phyloP scores from a whole-genome alignment of 768 basidiomycete species.

The Agrocybe chaxingu region DNA sequence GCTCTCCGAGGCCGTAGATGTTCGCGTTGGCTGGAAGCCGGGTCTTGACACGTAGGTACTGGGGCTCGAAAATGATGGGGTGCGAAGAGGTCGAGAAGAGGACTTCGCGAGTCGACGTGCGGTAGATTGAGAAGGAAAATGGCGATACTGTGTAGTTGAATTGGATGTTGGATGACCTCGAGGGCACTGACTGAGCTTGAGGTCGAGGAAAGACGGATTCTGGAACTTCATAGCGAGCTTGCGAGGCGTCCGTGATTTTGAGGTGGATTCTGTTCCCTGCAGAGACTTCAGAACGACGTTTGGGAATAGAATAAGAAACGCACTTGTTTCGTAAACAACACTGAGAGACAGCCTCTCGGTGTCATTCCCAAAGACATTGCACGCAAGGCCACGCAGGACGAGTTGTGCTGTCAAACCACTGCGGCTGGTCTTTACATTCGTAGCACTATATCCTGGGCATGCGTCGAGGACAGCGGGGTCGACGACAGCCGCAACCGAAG shows the following conservation, averaged over 20 bases:
- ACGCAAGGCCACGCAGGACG: constrained; percentile 46
- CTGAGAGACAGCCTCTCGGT: constrained; percentile 41
- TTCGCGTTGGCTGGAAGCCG: no score
- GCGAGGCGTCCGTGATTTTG: constrained; percentile 53
- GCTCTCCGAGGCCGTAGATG: no score
- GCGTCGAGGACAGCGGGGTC: constrained; percentile 44
- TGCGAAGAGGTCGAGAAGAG: constrained; percentile 75
- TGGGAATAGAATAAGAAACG: constrained; percentile 6
- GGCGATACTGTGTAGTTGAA: constrained; percentile 61
- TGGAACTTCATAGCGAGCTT: constrained; percentile 61
- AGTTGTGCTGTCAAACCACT: constrained; percentile 48
- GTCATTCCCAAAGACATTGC: constrained; percentile 61
- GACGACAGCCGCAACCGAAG: constrained; percentile 11
- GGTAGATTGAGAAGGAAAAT: constrained; percentile 58
- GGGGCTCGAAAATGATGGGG: no score
- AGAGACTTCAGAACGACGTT: background rate
- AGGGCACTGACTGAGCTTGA: constrained; percentile 18
- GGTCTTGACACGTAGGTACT: no score
- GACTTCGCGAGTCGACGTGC: constrained; percentile 45
- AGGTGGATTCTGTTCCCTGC: constrained; percentile 58
- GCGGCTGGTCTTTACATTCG: constrained; percentile 36
- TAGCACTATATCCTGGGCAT: constrained; percentile 58
- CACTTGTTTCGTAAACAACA: constrained; percentile 61
- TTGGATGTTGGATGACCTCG: constrained; percentile 39
- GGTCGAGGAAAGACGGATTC: constrained; percentile 60